Evolutionary conservation across 345 rosid genomes (phyloP), one percentile per base, ranked within the genome.

Genomic region (Erucastrum elatum): DNA sequence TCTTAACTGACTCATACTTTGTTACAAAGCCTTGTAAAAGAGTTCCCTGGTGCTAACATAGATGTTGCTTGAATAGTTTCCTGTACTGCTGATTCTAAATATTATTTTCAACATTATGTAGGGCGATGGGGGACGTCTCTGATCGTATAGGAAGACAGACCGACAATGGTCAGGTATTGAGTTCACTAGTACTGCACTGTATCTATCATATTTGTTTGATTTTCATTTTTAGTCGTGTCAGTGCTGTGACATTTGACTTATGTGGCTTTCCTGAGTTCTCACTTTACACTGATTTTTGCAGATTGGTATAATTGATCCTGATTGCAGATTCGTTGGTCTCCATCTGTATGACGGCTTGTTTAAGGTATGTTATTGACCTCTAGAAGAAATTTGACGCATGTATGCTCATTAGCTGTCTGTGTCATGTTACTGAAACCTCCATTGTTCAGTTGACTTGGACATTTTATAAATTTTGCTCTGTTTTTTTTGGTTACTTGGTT

Each of bases 111-210:
- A 26, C 55, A 35, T 68, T 61, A 8, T 87, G 74, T 74, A 93
- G 94, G 74, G 97, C 96, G 41, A 95, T 91, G 97, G 96, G 98
- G 66, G 98, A 93, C 89, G 97, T 93, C 49, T 91, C 97, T n/a
- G 98, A 95, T 75, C 89, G 91, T 39, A 91, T 91, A 68, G 91
- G 97, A 71, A 90, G 92, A 71, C 96, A 94, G 6, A 89, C 98
- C 44, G 98, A 95, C 82, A 91, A 89, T 86, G 97, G 97, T 33
- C 97, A 95, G 94, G 98, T 94, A 89, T 39, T 70, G 21, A 64
- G 2, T 75, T 63, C 21, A 33, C 65, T 67, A 6, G 11, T 56
- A 6, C 55, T 67, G 44, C 79, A 13, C 8, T 69, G 33, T 68
- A 15, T 51, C 51, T 56, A 26, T 72, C 71, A 44, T 7, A 37